phyloP scores from a whole-genome alignment of 495 filamentous ascomycete genomes.

The Patellaria atrata region DNA sequence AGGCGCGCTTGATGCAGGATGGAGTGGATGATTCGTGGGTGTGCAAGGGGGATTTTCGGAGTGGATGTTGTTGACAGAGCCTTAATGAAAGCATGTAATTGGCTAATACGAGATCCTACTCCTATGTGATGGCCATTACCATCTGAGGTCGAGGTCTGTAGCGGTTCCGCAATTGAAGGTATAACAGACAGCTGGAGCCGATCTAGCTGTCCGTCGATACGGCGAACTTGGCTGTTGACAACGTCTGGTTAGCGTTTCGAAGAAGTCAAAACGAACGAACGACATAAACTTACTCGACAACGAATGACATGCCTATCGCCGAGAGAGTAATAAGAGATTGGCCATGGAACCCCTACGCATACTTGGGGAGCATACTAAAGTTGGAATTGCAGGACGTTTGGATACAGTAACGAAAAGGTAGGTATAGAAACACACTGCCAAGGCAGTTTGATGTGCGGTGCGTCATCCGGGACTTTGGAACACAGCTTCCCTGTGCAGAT shows the following conservation, averaged over 20 bases:
- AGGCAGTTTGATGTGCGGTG: too few relatives aligned
- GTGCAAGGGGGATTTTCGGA: slow-evolving; percentile 35
- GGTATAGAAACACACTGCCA: too few relatives aligned
- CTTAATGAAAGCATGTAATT: slow-evolving; percentile 50
- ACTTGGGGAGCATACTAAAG: too few relatives aligned
- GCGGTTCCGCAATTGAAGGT: slow-evolving; percentile 19
- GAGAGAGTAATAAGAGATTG: too few relatives aligned
- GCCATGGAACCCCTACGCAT: too few relatives aligned
- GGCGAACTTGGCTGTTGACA: slow-evolving; percentile 53
- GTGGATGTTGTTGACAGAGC: slow-evolving; percentile 51
- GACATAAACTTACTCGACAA: slow-evolving; percentile 18
- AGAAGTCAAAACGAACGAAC: neutral
- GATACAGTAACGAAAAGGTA: too few relatives aligned
- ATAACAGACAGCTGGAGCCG: slow-evolving; percentile 42
- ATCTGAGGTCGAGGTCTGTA: slow-evolving; percentile 14
- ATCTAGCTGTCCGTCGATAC: slow-evolving; percentile 68
- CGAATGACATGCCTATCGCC: slow-evolving; percentile 21
- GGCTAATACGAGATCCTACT: slow-evolving; percentile 14
- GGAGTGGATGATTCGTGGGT: slow-evolving; percentile 36
- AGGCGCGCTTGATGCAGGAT: slow-evolving; percentile 46
- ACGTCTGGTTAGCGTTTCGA: slow-evolving; percentile 6
- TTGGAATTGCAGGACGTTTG: too few relatives aligned
- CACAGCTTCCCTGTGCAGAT: too few relatives aligned
- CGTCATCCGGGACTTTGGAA: too few relatives aligned
- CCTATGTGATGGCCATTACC: slow-evolving; percentile 19